Base-by-base conservation (phyloP, 2,329 filamentous ascomycete species). In the Lecanoromycetidae sp. region DNA sequence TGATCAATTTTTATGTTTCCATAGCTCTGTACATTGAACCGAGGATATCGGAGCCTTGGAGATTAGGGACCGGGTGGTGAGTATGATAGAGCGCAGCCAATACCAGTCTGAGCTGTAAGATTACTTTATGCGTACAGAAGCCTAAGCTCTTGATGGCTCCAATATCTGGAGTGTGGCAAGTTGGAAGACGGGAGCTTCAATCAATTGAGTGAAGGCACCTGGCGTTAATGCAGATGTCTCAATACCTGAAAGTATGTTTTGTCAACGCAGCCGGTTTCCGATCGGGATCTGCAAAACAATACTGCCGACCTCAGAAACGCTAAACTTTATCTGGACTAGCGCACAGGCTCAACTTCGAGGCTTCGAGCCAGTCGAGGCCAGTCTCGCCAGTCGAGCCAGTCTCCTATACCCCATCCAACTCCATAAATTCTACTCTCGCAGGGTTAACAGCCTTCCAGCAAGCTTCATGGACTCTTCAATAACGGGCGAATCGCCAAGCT, bases 241-340 rank as follows among this genome's bases (percentile, higher is more conserved):
- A 22, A 27, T 17, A 41, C 15, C 38, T 30, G 15, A 13, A 19
- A 15, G 13, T n/a, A 27, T 20, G n/a, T 33, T 33, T 4, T 33
- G 30, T 17, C 30, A 15, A 33, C 7, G 30, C 8, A 17, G 7
- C 13, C 19, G 15, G 23, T 26, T 17, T 25, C 15, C 25, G 38
- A n/a, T 41, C 38, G 38, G 38, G 38, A 41, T 41, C 38, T 41
- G 26, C 38, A n/a, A n/a, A n/a, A n/a, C n/a, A n/a, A n/a, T n/a
- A n/a, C n/a, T n/a, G n/a, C n/a, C n/a, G n/a, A n/a, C n/a, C n/a
- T n/a, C n/a, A n/a, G n/a, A n/a, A n/a, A n/a, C n/a, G n/a, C n/a
- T n/a, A n/a, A n/a, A n/a, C n/a, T n/a, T n/a, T n/a, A n/a, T n/a
- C n/a, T n/a, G n/a, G n/a, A n/a, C n/a, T n/a, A n/a, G n/a, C n/a